Conservation (phyloP, 2,329 filamentous ascomycete species). For the Pyricularia pennisetigena region DNA sequence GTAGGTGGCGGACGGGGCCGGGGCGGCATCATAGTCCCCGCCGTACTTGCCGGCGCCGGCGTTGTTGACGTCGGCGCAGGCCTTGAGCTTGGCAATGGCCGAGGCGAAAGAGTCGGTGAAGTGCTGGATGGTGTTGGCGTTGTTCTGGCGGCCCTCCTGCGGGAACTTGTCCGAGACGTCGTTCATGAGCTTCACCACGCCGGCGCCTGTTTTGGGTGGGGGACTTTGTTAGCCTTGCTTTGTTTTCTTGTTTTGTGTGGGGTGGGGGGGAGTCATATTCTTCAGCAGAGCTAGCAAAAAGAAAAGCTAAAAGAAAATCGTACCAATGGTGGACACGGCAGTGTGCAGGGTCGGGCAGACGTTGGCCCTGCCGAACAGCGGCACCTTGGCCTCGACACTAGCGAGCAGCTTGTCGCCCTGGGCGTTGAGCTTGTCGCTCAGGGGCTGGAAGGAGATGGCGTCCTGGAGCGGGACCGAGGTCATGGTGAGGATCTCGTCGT, state of each 20-base stretch:
- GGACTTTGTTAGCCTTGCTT: background rate
- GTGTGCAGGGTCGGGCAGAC: background rate
- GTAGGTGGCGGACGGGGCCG: background rate
- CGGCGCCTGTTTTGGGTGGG: background rate
- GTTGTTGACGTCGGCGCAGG: background rate
- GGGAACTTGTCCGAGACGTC: slow-evolving; percentile 4
- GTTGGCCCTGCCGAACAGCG: background rate
- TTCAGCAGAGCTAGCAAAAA: no score
- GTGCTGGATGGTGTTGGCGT: slow-evolving; percentile 1
- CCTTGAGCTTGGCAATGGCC: background rate
- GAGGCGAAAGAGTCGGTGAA: background rate
- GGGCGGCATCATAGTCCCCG: background rate
- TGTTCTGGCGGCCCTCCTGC: background rate
- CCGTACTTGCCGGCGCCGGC: background rate
- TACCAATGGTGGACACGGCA: background rate
- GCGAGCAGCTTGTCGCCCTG: slow-evolving; percentile 2
- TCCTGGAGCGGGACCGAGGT: slow-evolving; percentile 1
- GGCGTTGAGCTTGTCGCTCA: slow-evolving; percentile 2
- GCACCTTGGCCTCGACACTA: background rate
- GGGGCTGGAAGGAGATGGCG: background rate
- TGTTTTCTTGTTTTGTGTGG: background rate
- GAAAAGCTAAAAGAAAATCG: background rate
- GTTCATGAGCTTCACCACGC: slow-evolving; percentile 2
- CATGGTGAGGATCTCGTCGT: background rate
- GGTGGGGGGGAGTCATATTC: no score